Evolutionary conservation across 495 filamentous ascomycete genomes (phyloP), one percentile per base, ranked within the genome.

Genomic region (Neurospora tetrasperma): DNA sequence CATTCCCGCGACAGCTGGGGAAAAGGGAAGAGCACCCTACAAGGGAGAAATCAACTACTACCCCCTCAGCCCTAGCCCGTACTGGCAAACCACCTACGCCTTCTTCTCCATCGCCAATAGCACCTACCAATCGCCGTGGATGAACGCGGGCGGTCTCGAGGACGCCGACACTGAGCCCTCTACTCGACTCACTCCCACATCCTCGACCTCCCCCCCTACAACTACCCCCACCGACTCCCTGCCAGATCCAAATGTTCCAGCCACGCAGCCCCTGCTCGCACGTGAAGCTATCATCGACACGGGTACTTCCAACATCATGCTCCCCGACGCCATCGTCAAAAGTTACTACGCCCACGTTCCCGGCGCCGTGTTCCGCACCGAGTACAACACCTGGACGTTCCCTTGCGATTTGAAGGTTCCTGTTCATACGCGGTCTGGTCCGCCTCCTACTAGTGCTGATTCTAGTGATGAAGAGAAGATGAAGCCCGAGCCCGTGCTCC

Each of bases 281-380:
- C 39, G 20, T 6, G 5, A 81, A 23, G 89, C 89, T 71, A 93
- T 94, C 71, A 87, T 88, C 70, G 92, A 94, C 80, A 94, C 92
- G 3, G 92, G 91, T 70, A 93, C 91, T 16, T 90, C 91, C 10
- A 82, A 94, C 46, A 85, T 90, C 14, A 86, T 94, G 66, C 84
- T 93, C n/a, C 83, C 88, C 44, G 87, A 90, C 74, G 79, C 78
- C 4, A 84, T 86, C 5, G 89, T 88, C 75, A 71, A 87, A 76
- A 85, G 83, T 23, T 91, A 94, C 80, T 94, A 93, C 80, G 78
- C 81, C 73, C 82, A 83, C 27, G 90, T 93, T 43, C 87, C 88
- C 9, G 86, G 88, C 12, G 86, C 90, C 6, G 80, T 76, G 43
- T 90, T 89, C 73, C 89, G 90, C 71, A 71, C 76, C 2, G 79